phyloP scores from a whole-genome alignment of 1,139 yeast genomes.

The Pneumocystis jirovecii region DNA sequence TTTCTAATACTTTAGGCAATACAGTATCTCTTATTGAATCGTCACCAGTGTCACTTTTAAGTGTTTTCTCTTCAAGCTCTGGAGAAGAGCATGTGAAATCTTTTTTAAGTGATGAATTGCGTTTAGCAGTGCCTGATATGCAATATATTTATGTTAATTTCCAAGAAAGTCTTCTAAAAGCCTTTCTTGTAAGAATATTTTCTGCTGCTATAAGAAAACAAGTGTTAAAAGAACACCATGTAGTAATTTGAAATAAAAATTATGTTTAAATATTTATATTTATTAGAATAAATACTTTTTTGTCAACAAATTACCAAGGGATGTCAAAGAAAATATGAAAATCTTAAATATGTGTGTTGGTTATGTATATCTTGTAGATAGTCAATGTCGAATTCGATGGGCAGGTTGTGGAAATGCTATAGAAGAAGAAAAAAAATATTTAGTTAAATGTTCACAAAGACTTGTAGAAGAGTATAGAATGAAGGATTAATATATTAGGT shows the following conservation, averaged over 20 bases:
- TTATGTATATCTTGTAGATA: constrained; percentile 64
- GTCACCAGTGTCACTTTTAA: not conserved
- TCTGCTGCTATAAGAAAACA: constrained; percentile 31
- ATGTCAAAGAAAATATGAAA: constrained; percentile 43
- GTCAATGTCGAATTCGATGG: constrained; percentile 69
- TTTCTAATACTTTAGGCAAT: constrained; percentile 31
- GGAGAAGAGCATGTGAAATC: constrained; percentile 57
- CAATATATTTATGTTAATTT: constrained; percentile 59
- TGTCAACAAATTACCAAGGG: constrained; percentile 46
- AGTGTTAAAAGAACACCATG: constrained; percentile 33
- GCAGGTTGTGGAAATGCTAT: constrained; percentile 73
- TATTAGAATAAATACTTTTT: constrained; percentile 38
- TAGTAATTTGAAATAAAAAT: not conserved
- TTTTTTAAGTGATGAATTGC: constrained; percentile 31
- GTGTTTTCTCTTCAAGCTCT: constrained; percentile 52
- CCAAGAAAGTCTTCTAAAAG: constrained; percentile 58
- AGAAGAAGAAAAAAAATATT: constrained; percentile 33
- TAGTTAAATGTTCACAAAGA: not conserved
- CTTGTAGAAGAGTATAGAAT: not conserved
- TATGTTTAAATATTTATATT: not conserved
- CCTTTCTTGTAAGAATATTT: constrained; percentile 40
- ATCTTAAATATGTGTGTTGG: constrained; percentile 74
- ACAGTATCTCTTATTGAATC: constrained; percentile 2
- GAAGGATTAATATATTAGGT: not conserved
- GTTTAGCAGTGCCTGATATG: constrained; percentile 21